Conservation (phyloP, 768 basidiomycete species). For the Ramaria sp. region DNA sequence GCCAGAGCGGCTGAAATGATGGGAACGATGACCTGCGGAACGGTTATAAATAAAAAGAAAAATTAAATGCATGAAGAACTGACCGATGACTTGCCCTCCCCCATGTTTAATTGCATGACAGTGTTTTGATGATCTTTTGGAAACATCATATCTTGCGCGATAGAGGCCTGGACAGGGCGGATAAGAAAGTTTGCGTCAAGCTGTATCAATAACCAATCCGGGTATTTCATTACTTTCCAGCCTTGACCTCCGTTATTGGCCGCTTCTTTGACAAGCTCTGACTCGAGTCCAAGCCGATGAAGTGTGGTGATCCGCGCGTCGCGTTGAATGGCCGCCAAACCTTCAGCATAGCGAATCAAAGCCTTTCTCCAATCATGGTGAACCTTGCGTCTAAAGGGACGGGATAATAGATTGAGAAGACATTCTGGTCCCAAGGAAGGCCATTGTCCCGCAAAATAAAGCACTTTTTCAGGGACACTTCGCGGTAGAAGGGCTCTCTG, state of each 20-base stretch:
- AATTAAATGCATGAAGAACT: not conserved
- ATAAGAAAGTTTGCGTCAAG: constrained; percentile 31
- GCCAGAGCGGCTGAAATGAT: constrained; percentile 30
- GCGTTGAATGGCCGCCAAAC: constrained; percentile 26
- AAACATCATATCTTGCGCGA: constrained; percentile 38
- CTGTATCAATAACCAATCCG: constrained; percentile 38
- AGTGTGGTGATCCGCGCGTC: constrained; percentile 25
- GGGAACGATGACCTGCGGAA: constrained; percentile 29
- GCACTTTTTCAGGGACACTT: constrained; percentile 13
- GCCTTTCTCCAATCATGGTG: constrained; percentile 20
- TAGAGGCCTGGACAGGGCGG: constrained; percentile 30
- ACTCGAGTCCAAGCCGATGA: constrained; percentile 13
- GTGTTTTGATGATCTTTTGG: constrained; percentile 28
- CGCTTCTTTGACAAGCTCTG: constrained; percentile 23
- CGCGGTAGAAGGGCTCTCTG: constrained; percentile 10
- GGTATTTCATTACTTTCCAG: constrained; percentile 13
- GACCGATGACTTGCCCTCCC: constrained; percentile 44
- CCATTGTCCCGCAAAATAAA: constrained; percentile 23
- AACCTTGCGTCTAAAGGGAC: constrained; percentile 13
- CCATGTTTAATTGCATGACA: constrained; percentile 45
- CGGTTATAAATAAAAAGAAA: not conserved
- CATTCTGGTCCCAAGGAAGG: constrained; percentile 23
- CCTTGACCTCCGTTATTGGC: constrained; percentile 17
- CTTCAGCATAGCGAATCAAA: constrained; percentile 21
- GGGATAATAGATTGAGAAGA: constrained; percentile 23